These are phyloP conservation scores for Trichosanthes cucumerina DNA, from an alignment of 306 rosid species.

Conservation along the genomic window DNA sequence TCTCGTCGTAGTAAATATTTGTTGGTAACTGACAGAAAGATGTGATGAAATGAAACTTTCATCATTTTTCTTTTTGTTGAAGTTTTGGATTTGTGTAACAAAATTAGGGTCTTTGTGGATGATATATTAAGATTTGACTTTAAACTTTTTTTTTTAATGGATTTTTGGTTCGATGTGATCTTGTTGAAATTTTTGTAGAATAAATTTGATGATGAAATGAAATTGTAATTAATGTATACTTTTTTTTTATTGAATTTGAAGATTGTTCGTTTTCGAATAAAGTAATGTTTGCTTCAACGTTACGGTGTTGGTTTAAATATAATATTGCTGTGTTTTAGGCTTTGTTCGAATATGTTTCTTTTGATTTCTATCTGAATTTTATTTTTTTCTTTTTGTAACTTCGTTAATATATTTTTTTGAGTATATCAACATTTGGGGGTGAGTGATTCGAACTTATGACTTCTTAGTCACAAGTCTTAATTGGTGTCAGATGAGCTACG, in stretches of 20 bases:
- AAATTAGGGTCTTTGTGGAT: neutral
- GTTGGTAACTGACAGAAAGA: neutral
- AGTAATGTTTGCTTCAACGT: neutral
- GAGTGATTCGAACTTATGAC: no score
- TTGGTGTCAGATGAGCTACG: no score
- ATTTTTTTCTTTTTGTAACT: no score
- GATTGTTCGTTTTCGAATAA: neutral
- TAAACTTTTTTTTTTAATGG: no score
- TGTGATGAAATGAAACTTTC: neutral
- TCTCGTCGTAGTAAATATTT: neutral
- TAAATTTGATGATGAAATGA: neutral
- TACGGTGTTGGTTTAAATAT: neutral
- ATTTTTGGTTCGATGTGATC: neutral
- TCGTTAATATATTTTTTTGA: no score
- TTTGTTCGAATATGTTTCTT: neutral
- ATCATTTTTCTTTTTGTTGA: neutral
- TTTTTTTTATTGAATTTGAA: neutral
- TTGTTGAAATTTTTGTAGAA: neutral
- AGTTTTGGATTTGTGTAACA: conserved; percentile 2
- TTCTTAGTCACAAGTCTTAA: no score
- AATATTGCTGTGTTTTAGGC: neutral
- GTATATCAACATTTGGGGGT: no score
- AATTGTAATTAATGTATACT: neutral
- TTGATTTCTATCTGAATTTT: no score
- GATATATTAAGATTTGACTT: neutral